These are phyloP conservation scores for Hordeum marinum DNA, from an alignment of 176 grass and related monocot genomes.

Conservation along the genomic window DNA sequence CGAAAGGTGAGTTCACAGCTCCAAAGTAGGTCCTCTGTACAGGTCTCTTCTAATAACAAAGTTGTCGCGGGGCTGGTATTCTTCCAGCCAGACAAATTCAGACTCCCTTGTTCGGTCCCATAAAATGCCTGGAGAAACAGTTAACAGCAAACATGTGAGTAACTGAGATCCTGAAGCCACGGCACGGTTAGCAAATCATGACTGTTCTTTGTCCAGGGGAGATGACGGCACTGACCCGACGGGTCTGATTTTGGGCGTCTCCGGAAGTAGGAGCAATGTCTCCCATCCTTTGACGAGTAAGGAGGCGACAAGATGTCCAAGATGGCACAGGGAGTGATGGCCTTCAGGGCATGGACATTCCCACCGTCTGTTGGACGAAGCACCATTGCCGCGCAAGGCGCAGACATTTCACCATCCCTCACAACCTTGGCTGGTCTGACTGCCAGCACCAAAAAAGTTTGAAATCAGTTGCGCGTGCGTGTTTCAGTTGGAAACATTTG, in stretches of 20 bases:
- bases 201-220: neutral
- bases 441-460: slow-evolving; percentile 2
- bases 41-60: slow-evolving; percentile 63
- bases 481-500: neutral
- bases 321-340: slow-evolving; percentile 62
- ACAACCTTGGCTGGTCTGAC: slow-evolving; percentile 50
- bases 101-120: slow-evolving; percentile 36
- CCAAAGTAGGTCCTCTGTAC: slow-evolving; percentile 54
- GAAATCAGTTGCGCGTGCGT: neutral
- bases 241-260: slow-evolving; percentile 18
- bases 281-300: slow-evolving; percentile 54
- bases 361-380: slow-evolving; percentile 36
- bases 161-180: neutral
- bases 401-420: slow-evolving; percentile 47
- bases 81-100: slow-evolving; percentile 53
- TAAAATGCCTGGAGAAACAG: slow-evolving; percentile 34
- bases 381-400: slow-evolving; percentile 43
- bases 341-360: slow-evolving; percentile 52
- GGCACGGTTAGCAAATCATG: neutral
- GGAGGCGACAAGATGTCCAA: slow-evolving; percentile 64
- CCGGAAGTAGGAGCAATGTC: slow-evolving; percentile 66
- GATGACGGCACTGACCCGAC: slow-evolving; percentile 19
- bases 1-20: slow-evolving; percentile 16
- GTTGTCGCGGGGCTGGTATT: slow-evolving; percentile 49
- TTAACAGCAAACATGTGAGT: neutral